These are phyloP conservation scores for Acidiella bohemica DNA, from an alignment of 495 filamentous ascomycete species.

Conservation along the genomic window DNA sequence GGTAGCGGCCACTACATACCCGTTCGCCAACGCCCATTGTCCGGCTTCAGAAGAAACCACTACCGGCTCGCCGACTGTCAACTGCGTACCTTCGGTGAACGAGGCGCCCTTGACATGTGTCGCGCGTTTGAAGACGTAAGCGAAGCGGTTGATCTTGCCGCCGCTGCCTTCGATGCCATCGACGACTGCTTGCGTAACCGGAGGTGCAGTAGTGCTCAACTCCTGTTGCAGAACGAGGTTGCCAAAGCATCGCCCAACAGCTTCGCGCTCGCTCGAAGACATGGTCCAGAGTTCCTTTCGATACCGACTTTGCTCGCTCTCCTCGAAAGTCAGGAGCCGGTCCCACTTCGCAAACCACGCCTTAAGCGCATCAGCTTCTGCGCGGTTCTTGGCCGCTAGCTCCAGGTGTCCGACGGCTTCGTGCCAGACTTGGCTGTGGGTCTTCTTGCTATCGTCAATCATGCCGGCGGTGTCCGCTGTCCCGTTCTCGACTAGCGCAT, in stretches of 20 bases:
- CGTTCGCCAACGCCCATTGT: slow-evolving; percentile 86
- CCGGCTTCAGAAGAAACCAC: slow-evolving; percentile 94
- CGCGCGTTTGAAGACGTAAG: slow-evolving; percentile 67
- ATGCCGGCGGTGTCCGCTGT: slow-evolving; percentile 12
- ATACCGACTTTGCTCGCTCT: slow-evolving; percentile 70
- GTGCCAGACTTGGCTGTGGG: slow-evolving; percentile 23
- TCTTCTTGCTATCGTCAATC: slow-evolving; percentile 51
- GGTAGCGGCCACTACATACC: slow-evolving; percentile 66
- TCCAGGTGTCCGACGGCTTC: slow-evolving; percentile 16
- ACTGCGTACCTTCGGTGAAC: slow-evolving; percentile 71
- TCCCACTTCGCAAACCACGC: slow-evolving; percentile 94
- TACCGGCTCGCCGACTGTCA: slow-evolving; percentile 79
- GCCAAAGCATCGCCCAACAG: slow-evolving; percentile 64
- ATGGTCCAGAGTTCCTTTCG: slow-evolving; percentile 90
- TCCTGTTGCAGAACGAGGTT: slow-evolving; percentile 60
- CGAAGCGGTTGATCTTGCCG: slow-evolving; percentile 78
- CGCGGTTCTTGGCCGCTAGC: slow-evolving; percentile 51
- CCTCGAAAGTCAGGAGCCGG: slow-evolving; percentile 80
- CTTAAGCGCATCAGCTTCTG: slow-evolving; percentile 63
- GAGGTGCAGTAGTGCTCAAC: slow-evolving; percentile 1
- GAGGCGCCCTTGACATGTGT: slow-evolving; percentile 47
- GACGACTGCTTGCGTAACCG: not conserved
- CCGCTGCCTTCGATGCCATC: slow-evolving; percentile 39
- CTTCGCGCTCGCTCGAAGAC: slow-evolving; percentile 76
- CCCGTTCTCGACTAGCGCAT: slow-evolving; percentile 79